Evolutionary conservation across 257 asterid species (phyloP), one percentile per base, ranked within the genome.

Genomic region (Nicotiana paniculata): DNA sequence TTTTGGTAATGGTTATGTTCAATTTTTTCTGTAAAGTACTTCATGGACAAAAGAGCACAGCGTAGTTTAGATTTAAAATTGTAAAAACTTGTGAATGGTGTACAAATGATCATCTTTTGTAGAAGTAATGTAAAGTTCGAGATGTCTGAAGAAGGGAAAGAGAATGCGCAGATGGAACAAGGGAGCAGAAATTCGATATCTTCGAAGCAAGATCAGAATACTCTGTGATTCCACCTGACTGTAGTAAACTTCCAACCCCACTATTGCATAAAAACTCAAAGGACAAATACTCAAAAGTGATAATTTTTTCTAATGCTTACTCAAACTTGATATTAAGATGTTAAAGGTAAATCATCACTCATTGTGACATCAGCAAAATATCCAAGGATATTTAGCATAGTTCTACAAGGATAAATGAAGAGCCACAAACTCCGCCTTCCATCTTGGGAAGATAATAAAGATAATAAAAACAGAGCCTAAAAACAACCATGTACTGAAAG

Each of bases 401-500:
- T 7, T 75, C 79, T 51, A 26, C 28, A 48, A 26, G 53, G 37
- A 53, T 51, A 75, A 75, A 51, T 51, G 28, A 48, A 26, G 43
- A 75, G 63, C 79, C 62, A 75, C 79, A 46, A 39, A 75, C 79
- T 51, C 26, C 9, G 6, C 26, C 63, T 75, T 75, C 79, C 63
- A 51, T 61, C 24, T 51, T 75, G 63, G 16, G 63, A 75, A 75
- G 26, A 51, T 26, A 72, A 21, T 11, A 28, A 30, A 28, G 3
- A 64, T 28, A 64, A 26, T 43, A 48, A 74, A 74, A 74, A 13
- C 63, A 74, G 62, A 48, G 10, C 62, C 58, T 6, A 28, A 48
- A 28, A 30, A 32, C 32, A 62, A 30, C 57, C 64, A 32, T 26
- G 32, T 53, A 57, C 59, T 30, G 5, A 16, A 75, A 39, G 48